Conservation (phyloP, 805 yeast genomes). For the Brettanomyces custersianus region DNA sequence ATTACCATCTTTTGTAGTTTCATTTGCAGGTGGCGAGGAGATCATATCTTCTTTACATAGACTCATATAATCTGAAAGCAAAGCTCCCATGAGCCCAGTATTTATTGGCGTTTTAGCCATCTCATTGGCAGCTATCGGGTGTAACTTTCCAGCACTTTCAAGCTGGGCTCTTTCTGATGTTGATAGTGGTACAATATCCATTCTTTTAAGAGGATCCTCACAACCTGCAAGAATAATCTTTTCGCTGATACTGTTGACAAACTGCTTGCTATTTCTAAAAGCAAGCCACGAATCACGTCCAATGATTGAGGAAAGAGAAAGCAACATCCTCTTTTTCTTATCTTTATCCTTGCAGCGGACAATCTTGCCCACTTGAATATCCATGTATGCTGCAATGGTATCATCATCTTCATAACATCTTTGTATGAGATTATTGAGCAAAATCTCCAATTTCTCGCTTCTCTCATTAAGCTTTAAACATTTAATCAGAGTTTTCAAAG, state of each 20-base stretch:
- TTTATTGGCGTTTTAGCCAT: slow-evolving; percentile 13
- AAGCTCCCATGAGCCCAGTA: slow-evolving; percentile 53
- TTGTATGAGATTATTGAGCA: slow-evolving; percentile 49
- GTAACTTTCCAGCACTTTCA: slow-evolving; percentile 16
- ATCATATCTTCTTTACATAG: slow-evolving; percentile 20
- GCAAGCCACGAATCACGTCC: slow-evolving; percentile 42
- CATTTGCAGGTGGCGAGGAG: slow-evolving; percentile 14
- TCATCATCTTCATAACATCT: slow-evolving; percentile 59
- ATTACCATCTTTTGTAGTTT: slow-evolving; percentile 10
- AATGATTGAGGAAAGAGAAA: slow-evolving; percentile 29
- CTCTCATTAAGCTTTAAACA: slow-evolving; percentile 30
- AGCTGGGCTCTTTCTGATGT: slow-evolving; percentile 17
- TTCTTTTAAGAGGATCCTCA: slow-evolving; percentile 13
- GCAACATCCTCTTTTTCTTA: slow-evolving; percentile 16
- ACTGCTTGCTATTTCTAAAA: slow-evolving; percentile 25
- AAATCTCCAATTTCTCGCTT: slow-evolving; percentile 32
- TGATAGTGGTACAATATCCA: slow-evolving; percentile 12
- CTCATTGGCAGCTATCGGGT: slow-evolving; percentile 9
- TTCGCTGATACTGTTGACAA: slow-evolving; percentile 17
- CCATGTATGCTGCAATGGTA: slow-evolving; percentile 39
- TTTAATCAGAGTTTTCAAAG: slow-evolving; percentile 38
- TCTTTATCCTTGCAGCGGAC: slow-evolving; percentile 21
- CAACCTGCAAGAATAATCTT: slow-evolving; percentile 14
- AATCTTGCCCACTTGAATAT: slow-evolving; percentile 39
- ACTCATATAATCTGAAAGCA: slow-evolving; percentile 58